Percentiles rank a stretch among this genome's conserved stretches.
These are phyloP conservation scores for Candida manassasensis DNA, from an alignment of 805 yeast species.

Conservation along the genomic window DNA sequence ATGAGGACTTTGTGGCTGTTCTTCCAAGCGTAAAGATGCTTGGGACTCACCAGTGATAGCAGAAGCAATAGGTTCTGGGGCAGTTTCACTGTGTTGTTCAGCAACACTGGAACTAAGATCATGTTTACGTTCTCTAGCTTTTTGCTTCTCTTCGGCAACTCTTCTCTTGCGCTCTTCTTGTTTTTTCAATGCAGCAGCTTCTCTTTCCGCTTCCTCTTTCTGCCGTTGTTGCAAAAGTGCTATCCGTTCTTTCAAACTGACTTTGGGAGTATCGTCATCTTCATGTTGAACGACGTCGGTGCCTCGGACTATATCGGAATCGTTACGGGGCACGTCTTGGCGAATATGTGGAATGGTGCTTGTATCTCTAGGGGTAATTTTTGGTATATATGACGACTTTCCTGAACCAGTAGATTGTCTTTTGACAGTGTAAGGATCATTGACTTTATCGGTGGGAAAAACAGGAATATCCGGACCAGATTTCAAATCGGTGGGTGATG, in stretches of 20 bases:
- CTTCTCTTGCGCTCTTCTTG: conserved; percentile 48
- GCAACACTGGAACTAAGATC: not conserved
- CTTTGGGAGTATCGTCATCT: conserved; percentile 59
- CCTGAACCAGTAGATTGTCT: conserved; percentile 54
- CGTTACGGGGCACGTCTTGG: conserved; percentile 18
- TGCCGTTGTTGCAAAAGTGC: conserved; percentile 78
- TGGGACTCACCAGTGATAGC: not conserved
- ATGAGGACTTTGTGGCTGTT: not conserved
- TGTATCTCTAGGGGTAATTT: conserved; percentile 36
- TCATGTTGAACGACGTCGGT: conserved; percentile 20
- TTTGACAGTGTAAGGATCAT: conserved; percentile 46
- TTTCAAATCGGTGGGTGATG: too few relatives aligned
- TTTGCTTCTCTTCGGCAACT: conserved; percentile 27
- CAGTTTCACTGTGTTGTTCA: conserved; percentile 4
- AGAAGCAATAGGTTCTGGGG: not conserved
- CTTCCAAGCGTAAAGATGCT: not conserved
- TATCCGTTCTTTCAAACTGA: conserved; percentile 84
- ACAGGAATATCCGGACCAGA: too few relatives aligned
- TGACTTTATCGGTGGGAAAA: conserved; percentile 9
- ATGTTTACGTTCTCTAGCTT: conserved; percentile 13
- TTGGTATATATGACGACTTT: conserved; percentile 58
- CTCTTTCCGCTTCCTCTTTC: conserved; percentile 72
- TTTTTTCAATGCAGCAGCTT: conserved; percentile 52
- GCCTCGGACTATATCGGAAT: conserved; percentile 22
- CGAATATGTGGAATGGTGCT: conserved; percentile 25